These are phyloP conservation scores for Magnaporthiopsis poae DNA, from an alignment of 2,329 filamentous ascomycete genomes.

Conservation along the genomic window DNA sequence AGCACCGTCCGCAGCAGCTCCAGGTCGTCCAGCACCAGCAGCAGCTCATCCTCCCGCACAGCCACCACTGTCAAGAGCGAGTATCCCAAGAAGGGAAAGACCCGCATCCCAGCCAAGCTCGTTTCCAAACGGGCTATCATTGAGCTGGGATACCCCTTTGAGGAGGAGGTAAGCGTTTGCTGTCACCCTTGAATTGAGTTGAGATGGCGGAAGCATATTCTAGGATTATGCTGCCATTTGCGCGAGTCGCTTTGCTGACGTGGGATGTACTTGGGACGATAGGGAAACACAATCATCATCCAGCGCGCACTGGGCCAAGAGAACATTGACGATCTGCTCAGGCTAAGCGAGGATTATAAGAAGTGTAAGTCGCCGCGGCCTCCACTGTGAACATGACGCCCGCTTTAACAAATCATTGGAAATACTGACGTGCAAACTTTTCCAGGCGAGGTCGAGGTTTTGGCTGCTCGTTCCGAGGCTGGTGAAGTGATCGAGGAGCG, in stretches of 20 bases:
- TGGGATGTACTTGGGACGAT: constrained; percentile 18
- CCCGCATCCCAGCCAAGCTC: constrained; percentile 70
- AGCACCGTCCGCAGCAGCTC: constrained; percentile 28
- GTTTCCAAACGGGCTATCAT: constrained; percentile 73
- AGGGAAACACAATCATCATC: constrained; percentile 75
- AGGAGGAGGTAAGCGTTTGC: constrained; percentile 60
- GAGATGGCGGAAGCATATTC: background rate
- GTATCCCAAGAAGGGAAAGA: constrained; percentile 79
- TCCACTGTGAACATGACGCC: background rate
- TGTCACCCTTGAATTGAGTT: background rate
- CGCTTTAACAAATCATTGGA: background rate
- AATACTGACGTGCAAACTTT: constrained; percentile 1
- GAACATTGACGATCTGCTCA: constrained; percentile 83
- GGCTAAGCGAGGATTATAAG: constrained; percentile 68
- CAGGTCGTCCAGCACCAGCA: constrained; percentile 35
- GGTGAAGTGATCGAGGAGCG: constrained; percentile 41
- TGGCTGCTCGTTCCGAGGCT: constrained; percentile 35
- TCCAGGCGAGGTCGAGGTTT: constrained; percentile 34
- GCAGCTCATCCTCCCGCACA: constrained; percentile 39
- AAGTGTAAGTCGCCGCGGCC: constrained; percentile 33
- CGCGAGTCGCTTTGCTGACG: constrained; percentile 21
- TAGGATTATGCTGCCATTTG: background rate
- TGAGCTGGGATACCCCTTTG: constrained; percentile 75
- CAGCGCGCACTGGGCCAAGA: constrained; percentile 77
- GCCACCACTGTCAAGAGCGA: constrained; percentile 42